A percentile compares a stretch with the other conserved stretches of the same genome.
Evolutionary conservation across 176 grass and related monocot species (phyloP).

Genomic region (Microstegium vimineum): DNA sequence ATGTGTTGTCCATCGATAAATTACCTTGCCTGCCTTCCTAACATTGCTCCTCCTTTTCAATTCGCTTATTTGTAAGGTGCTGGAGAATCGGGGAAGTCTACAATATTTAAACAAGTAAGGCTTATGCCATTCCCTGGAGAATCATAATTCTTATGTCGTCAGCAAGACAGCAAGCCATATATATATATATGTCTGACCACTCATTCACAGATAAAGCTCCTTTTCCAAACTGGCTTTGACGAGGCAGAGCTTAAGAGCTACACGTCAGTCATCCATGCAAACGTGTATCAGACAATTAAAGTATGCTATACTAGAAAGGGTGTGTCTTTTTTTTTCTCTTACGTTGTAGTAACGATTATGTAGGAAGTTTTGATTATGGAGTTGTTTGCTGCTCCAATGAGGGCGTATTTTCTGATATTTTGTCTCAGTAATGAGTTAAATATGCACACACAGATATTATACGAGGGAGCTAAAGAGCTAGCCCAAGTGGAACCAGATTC

Average conservation of each 20-base stretch:
- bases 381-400: background rate
- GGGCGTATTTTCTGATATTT: constrained; percentile 16
- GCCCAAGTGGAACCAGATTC: constrained; percentile 64
- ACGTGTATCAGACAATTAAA: constrained; percentile 99
- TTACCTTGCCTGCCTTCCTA: background rate
- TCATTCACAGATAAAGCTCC: constrained; percentile 83
- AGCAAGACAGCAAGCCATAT: background rate
- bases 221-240: constrained; percentile 91
- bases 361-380: constrained; percentile 11
- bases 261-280: constrained; percentile 90
- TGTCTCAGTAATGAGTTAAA: constrained; percentile 13
- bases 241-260: constrained; percentile 88
- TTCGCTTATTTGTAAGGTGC: constrained; percentile 55
- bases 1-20: background rate
- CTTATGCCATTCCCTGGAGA: constrained; percentile 18
- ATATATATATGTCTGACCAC: constrained; percentile 14
- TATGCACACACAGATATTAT: constrained; percentile 69
- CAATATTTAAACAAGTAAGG: constrained; percentile 94
- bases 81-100: constrained; percentile 96
- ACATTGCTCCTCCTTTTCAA: background rate
- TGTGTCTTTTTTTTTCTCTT: constrained; percentile 56
- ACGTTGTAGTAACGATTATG: constrained; percentile 29
- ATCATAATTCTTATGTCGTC: background rate
- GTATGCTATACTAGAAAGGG: constrained; percentile 83
- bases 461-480: constrained; percentile 93